Evolutionary conservation across 2,329 filamentous ascomycete genomes (phyloP).

Genomic region (Curvularia sp.): DNA sequence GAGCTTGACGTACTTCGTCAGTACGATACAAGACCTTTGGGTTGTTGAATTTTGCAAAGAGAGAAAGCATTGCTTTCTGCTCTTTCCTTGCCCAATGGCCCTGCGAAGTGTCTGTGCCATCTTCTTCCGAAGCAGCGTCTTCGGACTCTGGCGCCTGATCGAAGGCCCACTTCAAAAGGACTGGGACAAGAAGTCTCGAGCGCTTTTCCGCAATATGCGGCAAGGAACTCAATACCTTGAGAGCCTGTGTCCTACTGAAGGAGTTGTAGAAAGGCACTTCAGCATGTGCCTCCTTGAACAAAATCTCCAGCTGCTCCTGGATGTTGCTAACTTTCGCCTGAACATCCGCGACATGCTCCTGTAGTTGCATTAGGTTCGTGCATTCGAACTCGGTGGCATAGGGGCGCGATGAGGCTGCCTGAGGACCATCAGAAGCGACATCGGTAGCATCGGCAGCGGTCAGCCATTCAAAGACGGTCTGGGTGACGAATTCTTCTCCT

Average conservation of each 20-base stretch:
- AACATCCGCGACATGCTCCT: conserved; percentile 28
- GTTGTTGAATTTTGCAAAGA: conserved; percentile 87
- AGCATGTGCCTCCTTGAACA: conserved; percentile 71
- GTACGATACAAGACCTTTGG: conserved; percentile 82
- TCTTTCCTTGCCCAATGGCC: conserved; percentile 75
- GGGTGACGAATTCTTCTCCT: conserved; percentile 76
- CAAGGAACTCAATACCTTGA: conserved; percentile 76
- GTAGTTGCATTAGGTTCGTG: conserved; percentile 70
- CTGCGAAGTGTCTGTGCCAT: conserved; percentile 24
- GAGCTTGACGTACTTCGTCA: conserved; percentile 75
- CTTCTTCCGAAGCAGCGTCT: conserved; percentile 1
- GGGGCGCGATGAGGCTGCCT: conserved; percentile 30
- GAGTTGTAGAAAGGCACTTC: conserved; percentile 59
- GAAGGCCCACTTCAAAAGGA: conserved; percentile 79
- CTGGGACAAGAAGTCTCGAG: conserved; percentile 83
- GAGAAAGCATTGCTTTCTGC: conserved; percentile 78
- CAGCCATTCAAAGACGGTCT: conserved; percentile 81
- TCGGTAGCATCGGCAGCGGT: conserved; percentile 22
- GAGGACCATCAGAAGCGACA: conserved; percentile 11
- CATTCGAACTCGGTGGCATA: conserved; percentile 81
- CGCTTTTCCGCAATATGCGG: conserved; percentile 83
- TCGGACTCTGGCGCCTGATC: conserved; percentile 24
- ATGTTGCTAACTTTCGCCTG: conserved; percentile 27
- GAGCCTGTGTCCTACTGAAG: conserved; percentile 75
- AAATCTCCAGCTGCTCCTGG: conserved; percentile 64